phyloP scores from a whole-genome alignment of 257 asterid species.

The Solanum chilense region DNA sequence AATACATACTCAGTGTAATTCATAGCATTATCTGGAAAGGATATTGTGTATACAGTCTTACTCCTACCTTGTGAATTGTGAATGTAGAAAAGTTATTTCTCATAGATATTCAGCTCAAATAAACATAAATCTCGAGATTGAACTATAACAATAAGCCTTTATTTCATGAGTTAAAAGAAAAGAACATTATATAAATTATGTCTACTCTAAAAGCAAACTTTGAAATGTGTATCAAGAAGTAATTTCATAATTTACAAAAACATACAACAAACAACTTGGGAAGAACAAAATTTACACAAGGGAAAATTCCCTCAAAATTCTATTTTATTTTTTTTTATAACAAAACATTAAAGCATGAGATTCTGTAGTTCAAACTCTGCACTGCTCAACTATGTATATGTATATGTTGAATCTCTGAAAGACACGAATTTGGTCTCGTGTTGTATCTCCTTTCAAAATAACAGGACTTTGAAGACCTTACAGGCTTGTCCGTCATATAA shows the following conservation, averaged over 20 bases:
- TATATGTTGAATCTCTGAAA: background rate
- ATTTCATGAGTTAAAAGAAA: background rate
- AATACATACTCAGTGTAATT: background rate
- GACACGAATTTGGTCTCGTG: background rate
- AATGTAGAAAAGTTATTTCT: background rate
- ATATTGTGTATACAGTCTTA: background rate
- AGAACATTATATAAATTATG: background rate
- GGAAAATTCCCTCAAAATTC: background rate
- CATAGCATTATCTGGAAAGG: rapidly evolving
- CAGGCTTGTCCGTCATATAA: background rate
- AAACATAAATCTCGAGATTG: background rate
- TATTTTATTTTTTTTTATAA: background rate
- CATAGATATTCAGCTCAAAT: background rate
- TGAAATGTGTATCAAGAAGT: background rate
- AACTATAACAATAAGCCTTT: background rate
- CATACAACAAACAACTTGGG: background rate
- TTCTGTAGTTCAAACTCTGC: background rate
- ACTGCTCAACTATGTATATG: background rate
- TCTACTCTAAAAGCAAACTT: background rate
- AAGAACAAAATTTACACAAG: background rate
- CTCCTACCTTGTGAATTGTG: background rate
- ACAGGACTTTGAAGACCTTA: background rate
- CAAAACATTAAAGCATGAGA: background rate
- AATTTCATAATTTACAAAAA: background rate
- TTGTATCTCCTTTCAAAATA: background rate